Base-by-base conservation (phyloP, 2,329 filamentous ascomycete genomes). In the Fusarium lateritium region DNA sequence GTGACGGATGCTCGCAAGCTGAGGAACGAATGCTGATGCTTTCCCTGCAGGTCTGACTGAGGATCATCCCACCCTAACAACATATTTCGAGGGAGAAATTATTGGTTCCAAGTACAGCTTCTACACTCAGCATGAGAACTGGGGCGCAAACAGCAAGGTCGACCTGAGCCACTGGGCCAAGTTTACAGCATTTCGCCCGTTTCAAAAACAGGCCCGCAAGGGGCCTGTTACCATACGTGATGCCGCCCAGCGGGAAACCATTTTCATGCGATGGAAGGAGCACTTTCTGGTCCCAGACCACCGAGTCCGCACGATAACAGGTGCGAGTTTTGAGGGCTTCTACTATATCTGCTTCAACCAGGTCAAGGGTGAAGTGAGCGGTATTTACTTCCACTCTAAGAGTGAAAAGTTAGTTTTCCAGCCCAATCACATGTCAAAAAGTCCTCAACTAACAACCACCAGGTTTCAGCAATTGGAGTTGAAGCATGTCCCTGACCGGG, bases 301-400 rank as follows among this genome's bases (percentile, higher is more conserved):
- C 78, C 89, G 93, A 17, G 94, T 98, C 21, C 88, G 91, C 65
- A 97, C 93, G 13, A 97, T 99, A 65, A 92, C 90, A 34, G 96
- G 96, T 19, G 96, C 96, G 9, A 98, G 95, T 76, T 99, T 98
- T 64, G 96, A 99, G 77, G 96, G 96, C 0, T 99, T 99, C 78
- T 99, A 98, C 79, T 99, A 99, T 77, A 98, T 99, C 71, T 98
- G 94, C 82, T 98, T 98, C 83, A 97, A 98, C 79, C 95, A 98
- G 80, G 83, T 94, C 49, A 88, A 91, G 68, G 96, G 95, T 9
- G 91, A 88, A 68, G 92, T 99, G 40, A 94, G 90, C 76, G 96
- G 96, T 19, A 97, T 98, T 61, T 99, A 99, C 81, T 99, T 97
- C 79, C 96, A 99, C 82, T 92, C 93, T 14, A 97, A 97, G 83